These are phyloP conservation scores for Russula sp. DNA, from an alignment of 768 basidiomycete genomes.

Conservation along the genomic window DNA sequence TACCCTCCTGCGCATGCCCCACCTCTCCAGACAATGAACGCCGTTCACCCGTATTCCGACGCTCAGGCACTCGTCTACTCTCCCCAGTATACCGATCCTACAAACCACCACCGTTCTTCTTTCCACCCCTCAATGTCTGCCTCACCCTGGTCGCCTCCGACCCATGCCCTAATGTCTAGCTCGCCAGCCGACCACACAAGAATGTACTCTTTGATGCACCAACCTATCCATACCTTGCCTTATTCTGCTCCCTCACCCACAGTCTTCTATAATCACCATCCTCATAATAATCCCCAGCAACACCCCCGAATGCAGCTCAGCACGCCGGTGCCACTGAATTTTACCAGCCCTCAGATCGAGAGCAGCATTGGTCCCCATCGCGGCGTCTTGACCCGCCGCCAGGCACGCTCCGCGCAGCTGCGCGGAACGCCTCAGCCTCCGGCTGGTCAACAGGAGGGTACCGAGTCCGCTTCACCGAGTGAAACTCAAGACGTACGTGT, in stretches of 20 bases:
- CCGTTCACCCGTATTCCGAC: constrained; percentile 19
- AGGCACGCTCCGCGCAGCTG: constrained; percentile 16
- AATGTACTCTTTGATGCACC: constrained; percentile 23
- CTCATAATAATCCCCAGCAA: constrained; percentile 10
- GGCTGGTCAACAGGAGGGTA: constrained; percentile 1
- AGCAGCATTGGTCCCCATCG: constrained; percentile 21
- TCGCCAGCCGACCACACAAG: constrained; percentile 21
- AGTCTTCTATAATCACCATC: constrained; percentile 19
- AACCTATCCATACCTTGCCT: constrained; percentile 23
- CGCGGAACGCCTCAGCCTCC: constrained; percentile 13
- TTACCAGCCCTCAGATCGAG: constrained; percentile 18
- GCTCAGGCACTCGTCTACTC: constrained; percentile 15
- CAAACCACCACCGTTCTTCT: constrained; percentile 20
- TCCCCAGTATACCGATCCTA: constrained; percentile 20
- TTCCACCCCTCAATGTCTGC: constrained; percentile 16
- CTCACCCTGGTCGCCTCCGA: constrained; percentile 24
- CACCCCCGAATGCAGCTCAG: constrained; percentile 15
- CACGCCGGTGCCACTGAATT: constrained; percentile 15
- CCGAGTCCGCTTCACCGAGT: constrained; percentile 5
- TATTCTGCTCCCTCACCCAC: constrained; percentile 20
- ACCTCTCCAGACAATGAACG: constrained; percentile 19
- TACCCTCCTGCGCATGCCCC: constrained; percentile 20
- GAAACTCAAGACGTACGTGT: constrained; percentile 20
- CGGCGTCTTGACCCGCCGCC: constrained; percentile 20
- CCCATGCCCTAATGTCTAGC: constrained; percentile 20